Evolutionary conservation across 306 rosid genomes (phyloP).

Genomic region (Pterocarpus macrocarpus): DNA sequence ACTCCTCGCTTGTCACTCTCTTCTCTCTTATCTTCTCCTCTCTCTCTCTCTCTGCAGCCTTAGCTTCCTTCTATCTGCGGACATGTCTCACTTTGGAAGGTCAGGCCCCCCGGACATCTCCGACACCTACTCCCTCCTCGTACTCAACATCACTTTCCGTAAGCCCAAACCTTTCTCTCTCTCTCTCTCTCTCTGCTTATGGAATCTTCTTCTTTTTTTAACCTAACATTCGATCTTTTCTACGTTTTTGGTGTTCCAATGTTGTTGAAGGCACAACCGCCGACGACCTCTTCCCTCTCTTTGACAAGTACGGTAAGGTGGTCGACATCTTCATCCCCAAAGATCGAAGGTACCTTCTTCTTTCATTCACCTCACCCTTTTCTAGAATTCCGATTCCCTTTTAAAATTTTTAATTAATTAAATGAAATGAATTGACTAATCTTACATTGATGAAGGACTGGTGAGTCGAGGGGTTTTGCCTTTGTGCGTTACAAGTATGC

Average conservation of each 20-base stretch:
- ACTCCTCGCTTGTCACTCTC: background rate
- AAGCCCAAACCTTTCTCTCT: conserved; percentile 34
- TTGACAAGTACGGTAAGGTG: conserved; percentile 90
- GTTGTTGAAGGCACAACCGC: conserved; percentile 72
- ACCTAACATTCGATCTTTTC: background rate
- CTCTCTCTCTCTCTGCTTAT: background rate
- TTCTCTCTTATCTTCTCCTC: background rate
- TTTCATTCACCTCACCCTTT: background rate
- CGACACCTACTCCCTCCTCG: conserved; percentile 94
- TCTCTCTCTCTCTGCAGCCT: background rate
- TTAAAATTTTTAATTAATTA: background rate
- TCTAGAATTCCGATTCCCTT: background rate
- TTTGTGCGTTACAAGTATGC: conserved; percentile 94
- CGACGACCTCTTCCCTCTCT: conserved; percentile 86
- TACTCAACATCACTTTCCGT: conserved; percentile 95
- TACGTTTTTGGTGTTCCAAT: background rate
- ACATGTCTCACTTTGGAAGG: conserved; percentile 91
- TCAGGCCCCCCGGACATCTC: conserved; percentile 89
- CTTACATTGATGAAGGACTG: conserved; percentile 61
- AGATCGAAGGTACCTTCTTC: conserved; percentile 73
- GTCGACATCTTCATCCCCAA: conserved; percentile 94
- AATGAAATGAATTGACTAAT: background rate
- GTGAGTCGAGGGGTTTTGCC: conserved; percentile 93
- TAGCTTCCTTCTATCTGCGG: background rate
- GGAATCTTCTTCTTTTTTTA: background rate